Evolutionary conservation across 768 basidiomycete genomes (phyloP).

Genomic region (Termitomyces sp.): DNA sequence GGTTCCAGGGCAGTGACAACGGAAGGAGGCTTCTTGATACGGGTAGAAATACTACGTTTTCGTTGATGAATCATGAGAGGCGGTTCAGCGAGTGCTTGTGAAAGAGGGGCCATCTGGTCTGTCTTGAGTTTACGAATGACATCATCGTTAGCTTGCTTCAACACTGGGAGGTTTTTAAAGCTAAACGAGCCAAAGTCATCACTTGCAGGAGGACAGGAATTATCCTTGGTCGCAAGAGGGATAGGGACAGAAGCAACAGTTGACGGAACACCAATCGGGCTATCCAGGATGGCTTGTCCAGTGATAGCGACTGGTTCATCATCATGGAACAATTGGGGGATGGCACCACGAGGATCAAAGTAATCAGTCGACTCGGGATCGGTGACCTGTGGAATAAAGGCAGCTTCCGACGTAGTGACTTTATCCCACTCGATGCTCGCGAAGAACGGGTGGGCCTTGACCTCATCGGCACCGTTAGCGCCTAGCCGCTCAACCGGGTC

Average conservation of each 20-base stretch:
- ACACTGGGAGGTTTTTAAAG: slow-evolving; percentile 93
- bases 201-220: slow-evolving; percentile 53
- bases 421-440: slow-evolving; percentile 90
- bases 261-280: slow-evolving; percentile 34
- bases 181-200: slow-evolving; percentile 98
- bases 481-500: slow-evolving; percentile 82
- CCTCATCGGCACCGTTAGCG: slow-evolving; percentile 82
- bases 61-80: slow-evolving; percentile 46
- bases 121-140: slow-evolving; percentile 93
- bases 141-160: slow-evolving; percentile 99
- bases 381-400: slow-evolving; percentile 91
- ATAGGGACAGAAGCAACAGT: slow-evolving; percentile 40
- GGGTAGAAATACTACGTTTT: slow-evolving; percentile 76
- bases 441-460: slow-evolving; percentile 90
- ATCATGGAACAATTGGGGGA: slow-evolving; percentile 87
- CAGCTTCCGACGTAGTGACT: slow-evolving; percentile 82
- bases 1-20: slow-evolving; percentile 68
- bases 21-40: slow-evolving; percentile 76
- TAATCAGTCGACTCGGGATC: slow-evolving; percentile 99
- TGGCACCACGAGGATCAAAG: slow-evolving; percentile 94
- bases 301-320: slow-evolving; percentile 64
- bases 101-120: slow-evolving; percentile 78
- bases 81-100: slow-evolving; percentile 69
- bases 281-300: slow-evolving; percentile 44
- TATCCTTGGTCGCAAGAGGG: slow-evolving; percentile 31